Evolutionary conservation across 306 rosid genomes (phyloP), one percentile per base, ranked within the genome.

Genomic region (Purshia tridentata): DNA sequence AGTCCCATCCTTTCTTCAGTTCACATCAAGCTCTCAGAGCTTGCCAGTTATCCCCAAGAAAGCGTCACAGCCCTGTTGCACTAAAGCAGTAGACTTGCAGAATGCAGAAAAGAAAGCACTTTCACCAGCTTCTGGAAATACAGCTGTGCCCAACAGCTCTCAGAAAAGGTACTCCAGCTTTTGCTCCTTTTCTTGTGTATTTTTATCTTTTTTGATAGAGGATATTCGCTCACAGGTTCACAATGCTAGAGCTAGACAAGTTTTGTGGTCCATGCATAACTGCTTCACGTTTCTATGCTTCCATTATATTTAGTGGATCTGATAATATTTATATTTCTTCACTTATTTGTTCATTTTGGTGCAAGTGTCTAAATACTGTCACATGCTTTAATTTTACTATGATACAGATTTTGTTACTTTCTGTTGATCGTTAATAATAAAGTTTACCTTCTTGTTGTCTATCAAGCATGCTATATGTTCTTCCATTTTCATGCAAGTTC

Each of bases 81-180:
- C 81, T 79, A 81, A 82, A 77, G 77, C 68, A 14, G 82, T 72
- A 71, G 89, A 88, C 74, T 81, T 84, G 79, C 91, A 86, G 74
- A 88, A 75, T 74, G 79, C 77, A 67, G 87, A 85, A 56, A 83
- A 81, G 66, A 87, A 87, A 80, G 71, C 78, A 23, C 82, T 69
- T 74, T 84, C 87, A 40, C 78, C 80, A 47, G 77, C 88, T 79
- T 55, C 89, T 74, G 85, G 82, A 52, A 84, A 79, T 41, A 60
- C 92, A 86, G 81, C 89, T 81, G 84, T 84, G 55, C 76, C 85
- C 65, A 89, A 89, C 90, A 91, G 66, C 65, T 89, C 97, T 84
- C 99, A 94, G 90, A 91, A 91, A 85, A 91, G 98, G 98, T 93
- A 9, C 48, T 48, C 20, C 67, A 57, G 47, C 79, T 70, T 77